phyloP scores from a whole-genome alignment of 2,329 filamentous ascomycete genomes.

The Hypoxylon sp. region DNA sequence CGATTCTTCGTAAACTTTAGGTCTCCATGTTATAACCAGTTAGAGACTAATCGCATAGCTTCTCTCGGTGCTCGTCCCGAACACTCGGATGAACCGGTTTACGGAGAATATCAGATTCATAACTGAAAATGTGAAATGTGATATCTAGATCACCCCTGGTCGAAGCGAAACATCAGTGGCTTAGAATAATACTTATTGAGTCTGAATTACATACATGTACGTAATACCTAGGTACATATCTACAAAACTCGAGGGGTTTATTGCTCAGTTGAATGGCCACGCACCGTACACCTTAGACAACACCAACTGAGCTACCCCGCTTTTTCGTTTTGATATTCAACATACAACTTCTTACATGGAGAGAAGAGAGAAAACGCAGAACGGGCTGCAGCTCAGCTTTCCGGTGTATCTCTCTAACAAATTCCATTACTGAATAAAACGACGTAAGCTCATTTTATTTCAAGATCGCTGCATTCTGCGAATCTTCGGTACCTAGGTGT shows the following conservation, averaged over 20 bases:
- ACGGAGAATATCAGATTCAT: conserved; percentile 2
- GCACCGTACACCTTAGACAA: neutral
- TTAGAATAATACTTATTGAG: conserved; percentile 2
- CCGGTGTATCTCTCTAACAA: conserved; percentile 1
- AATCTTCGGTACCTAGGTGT: neutral
- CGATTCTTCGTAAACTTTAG: neutral
- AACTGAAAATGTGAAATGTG: conserved; percentile 12
- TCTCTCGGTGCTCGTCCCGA: conserved; percentile 8
- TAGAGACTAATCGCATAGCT: neutral
- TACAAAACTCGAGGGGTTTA: neutral
- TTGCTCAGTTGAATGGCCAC: neutral
- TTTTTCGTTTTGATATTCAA: conserved; percentile 8
- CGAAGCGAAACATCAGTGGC: conserved; percentile 6
- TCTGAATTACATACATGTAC: no score
- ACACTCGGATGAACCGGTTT: conserved; percentile 17
- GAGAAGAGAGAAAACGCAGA: conserved; percentile 7
- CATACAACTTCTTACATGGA: conserved; percentile 10
- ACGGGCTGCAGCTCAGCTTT: conserved; percentile 1
- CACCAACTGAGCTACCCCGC: conserved; percentile 20
- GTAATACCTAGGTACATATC: conserved; percentile 4
- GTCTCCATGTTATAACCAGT: conserved; percentile 3
- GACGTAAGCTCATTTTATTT: neutral
- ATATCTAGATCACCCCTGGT: conserved; percentile 20
- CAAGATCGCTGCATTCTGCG: neutral
- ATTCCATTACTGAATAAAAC: conserved; percentile 14